Conservation (phyloP, 441 rosid genomes). For the Aleurites moluccanus region DNA sequence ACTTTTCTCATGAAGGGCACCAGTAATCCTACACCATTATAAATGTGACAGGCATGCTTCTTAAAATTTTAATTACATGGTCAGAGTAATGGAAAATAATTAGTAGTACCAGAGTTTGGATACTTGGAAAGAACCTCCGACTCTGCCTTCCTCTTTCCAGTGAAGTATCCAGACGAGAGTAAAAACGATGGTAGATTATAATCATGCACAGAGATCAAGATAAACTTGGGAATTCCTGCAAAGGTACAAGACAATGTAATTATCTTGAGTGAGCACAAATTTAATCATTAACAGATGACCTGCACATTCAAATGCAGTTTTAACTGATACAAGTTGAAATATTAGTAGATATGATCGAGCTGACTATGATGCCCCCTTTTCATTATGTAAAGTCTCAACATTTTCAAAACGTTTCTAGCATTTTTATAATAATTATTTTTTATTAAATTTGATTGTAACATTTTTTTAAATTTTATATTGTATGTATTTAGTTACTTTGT, state of each 20-base stretch:
- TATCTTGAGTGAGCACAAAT: not conserved
- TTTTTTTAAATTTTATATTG: too few relatives aligned
- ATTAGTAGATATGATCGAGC: too few relatives aligned
- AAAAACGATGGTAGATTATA: conserved; percentile 87
- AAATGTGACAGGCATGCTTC: not conserved
- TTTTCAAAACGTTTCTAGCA: too few relatives aligned
- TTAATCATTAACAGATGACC: not conserved
- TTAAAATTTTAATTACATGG: not conserved
- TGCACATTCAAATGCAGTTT: not conserved
- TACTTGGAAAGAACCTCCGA: conserved; percentile 84
- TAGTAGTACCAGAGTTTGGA: conserved; percentile 67
- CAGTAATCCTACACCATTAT: not conserved
- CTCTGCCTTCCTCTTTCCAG: conserved; percentile 84
- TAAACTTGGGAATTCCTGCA: conserved; percentile 79
- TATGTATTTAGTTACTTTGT: too few relatives aligned
- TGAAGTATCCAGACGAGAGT: conserved; percentile 73
- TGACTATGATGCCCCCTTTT: too few relatives aligned
- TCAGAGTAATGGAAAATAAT: not conserved
- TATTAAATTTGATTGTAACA: too few relatives aligned
- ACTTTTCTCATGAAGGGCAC: not conserved
- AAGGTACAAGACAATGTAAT: conserved; percentile 10
- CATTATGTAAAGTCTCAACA: too few relatives aligned
- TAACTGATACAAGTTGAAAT: not conserved
- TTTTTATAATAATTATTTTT: too few relatives aligned
- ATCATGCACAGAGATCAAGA: conserved; percentile 82